Evolutionary conservation across 768 basidiomycete genomes (phyloP).

Genomic region (Chiua virens): DNA sequence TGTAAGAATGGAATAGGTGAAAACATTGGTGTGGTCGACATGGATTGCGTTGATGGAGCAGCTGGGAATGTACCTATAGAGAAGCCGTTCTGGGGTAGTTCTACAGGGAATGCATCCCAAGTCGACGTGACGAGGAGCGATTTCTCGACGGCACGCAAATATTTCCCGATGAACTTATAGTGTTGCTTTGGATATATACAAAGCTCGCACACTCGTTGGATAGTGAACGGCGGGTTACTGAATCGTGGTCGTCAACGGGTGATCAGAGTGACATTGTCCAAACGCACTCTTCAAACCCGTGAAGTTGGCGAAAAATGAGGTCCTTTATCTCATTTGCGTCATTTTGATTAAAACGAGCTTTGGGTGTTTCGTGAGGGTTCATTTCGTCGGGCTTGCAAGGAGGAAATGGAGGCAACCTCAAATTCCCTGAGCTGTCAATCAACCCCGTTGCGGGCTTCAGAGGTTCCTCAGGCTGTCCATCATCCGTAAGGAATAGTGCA

Average conservation of each 20-base stretch:
- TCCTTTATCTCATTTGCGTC: conserved; percentile 60
- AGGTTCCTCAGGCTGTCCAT: conserved; percentile 39
- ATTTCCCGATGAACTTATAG: conserved; percentile 82
- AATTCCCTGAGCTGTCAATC: conserved; percentile 47
- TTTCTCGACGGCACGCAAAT: conserved; percentile 83
- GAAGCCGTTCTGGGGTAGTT: conserved; percentile 31
- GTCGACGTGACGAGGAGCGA: conserved; percentile 82
- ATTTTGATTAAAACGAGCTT: conserved; percentile 57
- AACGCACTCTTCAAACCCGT: conserved; percentile 76
- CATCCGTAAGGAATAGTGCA: conserved; percentile 42
- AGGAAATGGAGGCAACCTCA: conserved; percentile 73
- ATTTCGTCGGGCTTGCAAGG: conserved; percentile 51
- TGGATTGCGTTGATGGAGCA: conserved; percentile 49
- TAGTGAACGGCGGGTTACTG: conserved; percentile 78
- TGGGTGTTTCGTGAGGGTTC: conserved; percentile 53
- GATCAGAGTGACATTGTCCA: not conserved
- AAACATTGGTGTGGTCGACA: conserved; percentile 78
- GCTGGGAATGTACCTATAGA: conserved; percentile 36
- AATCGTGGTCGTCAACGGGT: conserved; percentile 5
- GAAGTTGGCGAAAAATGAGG: conserved; percentile 59
- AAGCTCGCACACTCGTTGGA: conserved; percentile 87
- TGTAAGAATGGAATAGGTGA: conserved; percentile 88
- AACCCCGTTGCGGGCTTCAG: conserved; percentile 38
- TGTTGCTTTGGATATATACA: conserved; percentile 64
- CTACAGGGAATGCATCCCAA: conserved; percentile 65